Conservation (phyloP, 1,139 yeast genomes). For the Candida sojae region DNA sequence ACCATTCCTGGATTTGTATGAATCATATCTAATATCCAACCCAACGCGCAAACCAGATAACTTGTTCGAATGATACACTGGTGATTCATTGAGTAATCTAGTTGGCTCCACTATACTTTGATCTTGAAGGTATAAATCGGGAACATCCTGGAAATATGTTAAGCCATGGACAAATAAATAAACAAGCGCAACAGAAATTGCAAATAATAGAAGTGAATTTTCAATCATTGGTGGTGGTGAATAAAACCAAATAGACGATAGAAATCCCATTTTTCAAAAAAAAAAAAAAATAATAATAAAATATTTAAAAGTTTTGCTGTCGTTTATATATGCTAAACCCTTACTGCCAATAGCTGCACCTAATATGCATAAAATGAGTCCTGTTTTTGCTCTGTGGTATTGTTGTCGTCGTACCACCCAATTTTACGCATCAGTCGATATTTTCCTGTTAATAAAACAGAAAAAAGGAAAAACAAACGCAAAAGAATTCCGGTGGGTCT, state of each 20-base stretch:
- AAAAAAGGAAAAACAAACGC: not conserved
- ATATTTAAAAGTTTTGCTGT: too few species aligned
- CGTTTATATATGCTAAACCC: too few species aligned
- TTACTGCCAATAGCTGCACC: too few species aligned
- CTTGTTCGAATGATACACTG: constrained; percentile 63
- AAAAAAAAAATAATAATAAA: not conserved
- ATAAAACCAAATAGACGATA: not conserved
- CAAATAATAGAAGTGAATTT: not conserved
- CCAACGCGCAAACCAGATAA: constrained; percentile 64
- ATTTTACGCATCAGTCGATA: not conserved
- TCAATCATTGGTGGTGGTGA: not conserved
- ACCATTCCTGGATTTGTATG: constrained; percentile 68
- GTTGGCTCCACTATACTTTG: constrained; percentile 63
- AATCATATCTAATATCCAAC: constrained; percentile 57
- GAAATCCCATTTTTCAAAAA: not conserved
- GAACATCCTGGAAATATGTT: constrained; percentile 46
- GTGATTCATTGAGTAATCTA: constrained; percentile 58
- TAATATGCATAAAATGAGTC: too few species aligned
- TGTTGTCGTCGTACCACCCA: not conserved
- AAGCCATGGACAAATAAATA: constrained; percentile 23
- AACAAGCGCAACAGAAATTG: constrained; percentile 15
- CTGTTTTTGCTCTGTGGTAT: not conserved
- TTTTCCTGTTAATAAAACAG: not conserved
- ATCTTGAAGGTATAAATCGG: constrained; percentile 55
- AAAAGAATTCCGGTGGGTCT: not conserved